Evolutionary conservation across 768 basidiomycete genomes (phyloP).

Genomic region (Scleroderma bovista): DNA sequence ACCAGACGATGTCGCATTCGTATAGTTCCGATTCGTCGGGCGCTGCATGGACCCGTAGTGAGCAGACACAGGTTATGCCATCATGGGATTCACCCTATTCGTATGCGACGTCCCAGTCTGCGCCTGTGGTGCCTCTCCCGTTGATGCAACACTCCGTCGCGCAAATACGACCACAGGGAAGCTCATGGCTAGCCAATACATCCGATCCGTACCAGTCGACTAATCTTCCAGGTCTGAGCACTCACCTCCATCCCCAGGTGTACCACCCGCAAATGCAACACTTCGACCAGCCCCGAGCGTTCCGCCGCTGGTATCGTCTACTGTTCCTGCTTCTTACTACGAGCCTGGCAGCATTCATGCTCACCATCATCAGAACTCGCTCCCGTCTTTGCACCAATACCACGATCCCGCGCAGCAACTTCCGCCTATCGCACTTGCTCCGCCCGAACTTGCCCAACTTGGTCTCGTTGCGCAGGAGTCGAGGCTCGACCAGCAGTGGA

Average conservation of each 20-base stretch:
- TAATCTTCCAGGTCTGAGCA: not conserved
- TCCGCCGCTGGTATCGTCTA: not conserved
- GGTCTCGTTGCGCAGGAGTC: constrained; percentile 56
- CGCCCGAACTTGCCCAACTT: constrained; percentile 49
- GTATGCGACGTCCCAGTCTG: not conserved
- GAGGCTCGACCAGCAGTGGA: constrained; percentile 53
- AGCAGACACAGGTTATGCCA: not conserved
- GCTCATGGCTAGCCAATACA: not conserved
- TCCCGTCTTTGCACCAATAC: not conserved
- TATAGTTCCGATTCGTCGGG: not conserved
- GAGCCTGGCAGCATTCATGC: not conserved
- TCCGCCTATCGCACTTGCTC: constrained; percentile 19
- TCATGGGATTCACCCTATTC: not conserved
- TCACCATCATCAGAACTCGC: not conserved
- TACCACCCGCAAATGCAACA: not conserved
- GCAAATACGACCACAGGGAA: not conserved
- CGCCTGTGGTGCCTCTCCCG: not conserved
- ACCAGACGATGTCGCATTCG: not conserved
- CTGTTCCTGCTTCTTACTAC: not conserved
- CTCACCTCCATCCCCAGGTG: not conserved
- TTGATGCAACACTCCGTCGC: not conserved
- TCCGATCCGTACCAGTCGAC: not conserved
- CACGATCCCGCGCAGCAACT: not conserved
- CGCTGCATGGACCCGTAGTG: constrained; percentile 1
- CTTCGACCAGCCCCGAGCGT: not conserved